Evolutionary conservation across 345 rosid species (phyloP).

Genomic region (Lumnitzera littorea): DNA sequence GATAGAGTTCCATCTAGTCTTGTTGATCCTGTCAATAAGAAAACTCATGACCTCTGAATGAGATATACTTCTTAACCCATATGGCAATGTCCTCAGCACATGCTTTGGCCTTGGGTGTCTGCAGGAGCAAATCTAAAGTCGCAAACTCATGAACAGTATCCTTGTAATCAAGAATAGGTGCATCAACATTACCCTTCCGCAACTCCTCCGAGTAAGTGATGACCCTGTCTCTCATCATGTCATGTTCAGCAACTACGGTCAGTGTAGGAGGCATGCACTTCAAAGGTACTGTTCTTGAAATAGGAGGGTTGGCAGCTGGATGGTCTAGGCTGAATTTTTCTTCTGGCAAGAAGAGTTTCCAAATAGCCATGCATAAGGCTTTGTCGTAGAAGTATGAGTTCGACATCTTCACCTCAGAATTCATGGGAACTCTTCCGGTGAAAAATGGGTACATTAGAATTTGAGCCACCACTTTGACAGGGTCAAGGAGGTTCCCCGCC

Average conservation of each 20-base stretch:
- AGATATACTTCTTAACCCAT: constrained; percentile 91
- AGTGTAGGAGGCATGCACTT: constrained; percentile 92
- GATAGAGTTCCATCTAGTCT: not conserved
- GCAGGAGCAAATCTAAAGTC: constrained; percentile 78
- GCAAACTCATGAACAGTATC: constrained; percentile 93
- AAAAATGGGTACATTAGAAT: constrained; percentile 88
- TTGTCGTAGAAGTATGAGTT: constrained; percentile 86
- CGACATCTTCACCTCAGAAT: constrained; percentile 73
- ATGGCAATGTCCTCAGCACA: constrained; percentile 87
- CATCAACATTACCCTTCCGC: constrained; percentile 74
- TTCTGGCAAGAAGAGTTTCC: constrained; percentile 77
- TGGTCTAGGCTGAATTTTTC: constrained; percentile 70
- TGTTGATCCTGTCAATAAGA: constrained; percentile 43
- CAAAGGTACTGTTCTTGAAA: constrained; percentile 57
- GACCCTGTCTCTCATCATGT: constrained; percentile 94
- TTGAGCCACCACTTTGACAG: constrained; percentile 90
- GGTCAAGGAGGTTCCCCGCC: constrained; percentile 58
- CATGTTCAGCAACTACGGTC: constrained; percentile 86
- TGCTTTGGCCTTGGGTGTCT: constrained; percentile 82
- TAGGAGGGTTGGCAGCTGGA: constrained; percentile 76
- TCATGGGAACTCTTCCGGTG: constrained; percentile 62
- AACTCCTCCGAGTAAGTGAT: constrained; percentile 79
- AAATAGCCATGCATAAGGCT: constrained; percentile 59
- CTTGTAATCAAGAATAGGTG: constrained; percentile 85
- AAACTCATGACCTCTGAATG: constrained; percentile 78